These are phyloP conservation scores for Fusarium dlaminii DNA, from an alignment of 2,329 filamentous ascomycete genomes.

Conservation along the genomic window DNA sequence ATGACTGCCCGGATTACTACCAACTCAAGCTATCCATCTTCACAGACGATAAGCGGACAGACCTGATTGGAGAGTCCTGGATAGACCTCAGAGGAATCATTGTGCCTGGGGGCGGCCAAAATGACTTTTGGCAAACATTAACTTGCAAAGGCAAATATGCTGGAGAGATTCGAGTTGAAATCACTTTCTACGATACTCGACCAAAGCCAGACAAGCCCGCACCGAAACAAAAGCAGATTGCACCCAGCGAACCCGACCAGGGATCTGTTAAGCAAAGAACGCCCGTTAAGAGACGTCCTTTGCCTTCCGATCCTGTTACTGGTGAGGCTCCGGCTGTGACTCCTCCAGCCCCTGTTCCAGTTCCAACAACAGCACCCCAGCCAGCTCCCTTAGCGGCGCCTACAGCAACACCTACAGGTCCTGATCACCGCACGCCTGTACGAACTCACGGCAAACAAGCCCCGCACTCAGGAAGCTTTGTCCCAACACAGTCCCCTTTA, in stretches of 20 bases:
- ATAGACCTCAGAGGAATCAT: conserved; percentile 85
- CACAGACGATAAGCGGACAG: conserved; percentile 98
- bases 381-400: conserved; percentile 37
- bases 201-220: conserved; percentile 78
- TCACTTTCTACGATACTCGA: conserved; percentile 93
- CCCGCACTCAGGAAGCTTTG: conserved; percentile 50
- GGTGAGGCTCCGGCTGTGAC: conserved; percentile 55
- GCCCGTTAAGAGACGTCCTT: conserved; percentile 81
- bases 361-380: not conserved
- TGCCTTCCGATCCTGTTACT: conserved; percentile 81
- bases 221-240: conserved; percentile 61
- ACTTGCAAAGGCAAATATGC: conserved; percentile 94
- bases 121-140: conserved; percentile 89
- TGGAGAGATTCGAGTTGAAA: conserved; percentile 91
- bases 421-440: conserved; percentile 59
- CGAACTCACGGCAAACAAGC: conserved; percentile 56
- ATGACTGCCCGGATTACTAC: conserved; percentile 96
- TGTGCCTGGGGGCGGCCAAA: conserved; percentile 88
- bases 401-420: conserved; percentile 45
- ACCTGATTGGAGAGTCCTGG: conserved; percentile 94
- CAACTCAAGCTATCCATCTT: conserved; percentile 96
- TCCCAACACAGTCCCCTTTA: conserved; percentile 63
- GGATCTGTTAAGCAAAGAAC: conserved; percentile 60
- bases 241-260: conserved; percentile 49
- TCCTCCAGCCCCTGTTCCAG: conserved; percentile 20